Conservation (phyloP, 2,329 filamentous ascomycete species). For the Xylaria hypoxylon region DNA sequence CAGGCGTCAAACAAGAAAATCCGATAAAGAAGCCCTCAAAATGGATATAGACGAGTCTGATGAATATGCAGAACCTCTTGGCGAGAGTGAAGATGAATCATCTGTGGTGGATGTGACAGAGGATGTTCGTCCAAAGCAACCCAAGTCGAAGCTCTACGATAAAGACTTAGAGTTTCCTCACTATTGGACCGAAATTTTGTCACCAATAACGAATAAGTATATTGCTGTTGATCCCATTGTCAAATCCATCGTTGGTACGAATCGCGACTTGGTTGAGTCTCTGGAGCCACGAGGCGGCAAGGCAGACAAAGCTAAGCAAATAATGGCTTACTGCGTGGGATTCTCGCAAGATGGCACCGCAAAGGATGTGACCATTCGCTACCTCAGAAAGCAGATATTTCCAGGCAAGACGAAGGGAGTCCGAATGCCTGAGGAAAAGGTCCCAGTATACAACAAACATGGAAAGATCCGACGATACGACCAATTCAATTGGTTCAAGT, state of each 20-base stretch:
- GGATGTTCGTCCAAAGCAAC: slow-evolving; percentile 56
- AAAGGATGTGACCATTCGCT: slow-evolving; percentile 94
- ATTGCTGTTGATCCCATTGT: slow-evolving; percentile 83
- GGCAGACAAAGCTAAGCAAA: slow-evolving; percentile 87
- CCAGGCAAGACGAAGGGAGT: slow-evolving; percentile 92
- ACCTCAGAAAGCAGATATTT: slow-evolving; percentile 82
- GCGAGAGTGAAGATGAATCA: slow-evolving; percentile 69
- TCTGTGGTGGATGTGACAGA: slow-evolving; percentile 69
- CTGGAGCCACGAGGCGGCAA: slow-evolving; percentile 87
- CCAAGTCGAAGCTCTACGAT: slow-evolving; percentile 69
- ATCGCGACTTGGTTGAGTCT: slow-evolving; percentile 75
- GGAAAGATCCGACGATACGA: slow-evolving; percentile 83
- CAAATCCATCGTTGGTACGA: slow-evolving; percentile 75
- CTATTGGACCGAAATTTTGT: slow-evolving; percentile 94
- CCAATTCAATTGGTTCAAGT: slow-evolving; percentile 88
- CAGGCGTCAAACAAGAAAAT: slow-evolving; percentile 44
- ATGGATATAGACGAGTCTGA: slow-evolving; percentile 58
- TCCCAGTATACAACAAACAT: slow-evolving; percentile 80
- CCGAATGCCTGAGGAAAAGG: slow-evolving; percentile 81
- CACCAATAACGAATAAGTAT: slow-evolving; percentile 81
- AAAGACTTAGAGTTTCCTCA: slow-evolving; percentile 83
- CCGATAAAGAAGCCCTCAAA: slow-evolving; percentile 44
- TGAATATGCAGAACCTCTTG: slow-evolving; percentile 60
- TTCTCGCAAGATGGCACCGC: slow-evolving; percentile 86
- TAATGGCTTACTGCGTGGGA: slow-evolving; percentile 89